Evolutionary conservation across 345 rosid species (phyloP).

Genomic region (Aquilaria sinensis): DNA sequence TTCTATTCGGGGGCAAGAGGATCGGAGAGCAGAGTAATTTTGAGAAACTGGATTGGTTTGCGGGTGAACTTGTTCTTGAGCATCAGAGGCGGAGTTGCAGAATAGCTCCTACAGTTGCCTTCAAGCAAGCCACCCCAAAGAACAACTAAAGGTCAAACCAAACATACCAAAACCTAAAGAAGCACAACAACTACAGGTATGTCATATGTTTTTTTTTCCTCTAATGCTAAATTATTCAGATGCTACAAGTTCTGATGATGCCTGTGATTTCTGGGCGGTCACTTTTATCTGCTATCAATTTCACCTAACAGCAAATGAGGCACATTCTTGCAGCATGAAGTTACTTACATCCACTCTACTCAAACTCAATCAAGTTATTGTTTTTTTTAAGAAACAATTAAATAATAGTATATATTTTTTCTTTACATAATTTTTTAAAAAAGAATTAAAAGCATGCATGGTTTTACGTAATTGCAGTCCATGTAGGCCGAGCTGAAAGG

Average conservation of each 20-base stretch:
- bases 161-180: constrained; percentile 22
- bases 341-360: background rate
- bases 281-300: background rate
- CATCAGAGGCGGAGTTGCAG: constrained; percentile 91
- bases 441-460: too few relatives aligned
- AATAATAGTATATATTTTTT: background rate
- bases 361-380: background rate
- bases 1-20: constrained; percentile 80
- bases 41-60: constrained; percentile 89
- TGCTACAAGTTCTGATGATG: background rate
- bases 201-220: constrained; percentile 7
- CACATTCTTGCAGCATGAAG: background rate
- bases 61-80: constrained; percentile 78
- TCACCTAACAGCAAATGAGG: constrained; percentile 9
- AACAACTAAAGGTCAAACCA: constrained; percentile 25
- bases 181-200: constrained; percentile 19
- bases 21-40: constrained; percentile 65
- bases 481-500: constrained; percentile 18
- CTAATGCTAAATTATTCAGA: background rate
- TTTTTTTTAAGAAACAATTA: background rate
- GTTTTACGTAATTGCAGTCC: constrained; percentile 6
- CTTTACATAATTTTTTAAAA: background rate
- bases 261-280: constrained; percentile 6
- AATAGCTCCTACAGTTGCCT: constrained; percentile 96
- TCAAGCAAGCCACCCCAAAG: constrained; percentile 64